These are phyloP conservation scores for Hymenoscyphus albidus DNA, from an alignment of 2,329 filamentous ascomycete genomes.

Conservation along the genomic window DNA sequence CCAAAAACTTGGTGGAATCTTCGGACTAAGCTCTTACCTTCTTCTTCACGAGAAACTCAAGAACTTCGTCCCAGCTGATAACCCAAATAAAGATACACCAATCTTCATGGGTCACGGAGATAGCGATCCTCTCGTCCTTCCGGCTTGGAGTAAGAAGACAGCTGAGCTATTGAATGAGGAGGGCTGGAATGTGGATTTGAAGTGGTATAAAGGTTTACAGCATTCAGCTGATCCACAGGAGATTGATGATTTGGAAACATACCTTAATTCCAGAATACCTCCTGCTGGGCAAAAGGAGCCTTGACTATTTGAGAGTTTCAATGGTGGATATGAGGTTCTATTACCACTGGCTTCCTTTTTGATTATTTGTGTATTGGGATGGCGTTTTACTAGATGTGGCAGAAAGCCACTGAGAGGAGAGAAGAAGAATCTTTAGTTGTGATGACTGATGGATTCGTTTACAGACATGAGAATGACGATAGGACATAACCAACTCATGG, in stretches of 20 bases:
- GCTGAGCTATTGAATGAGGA: slow-evolving; percentile 62
- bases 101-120: slow-evolving; percentile 90
- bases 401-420: neutral
- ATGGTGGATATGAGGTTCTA: neutral
- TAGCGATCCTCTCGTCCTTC: slow-evolving; percentile 67
- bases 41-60: slow-evolving; percentile 64
- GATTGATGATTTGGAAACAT: slow-evolving; percentile 73
- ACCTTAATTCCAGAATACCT: slow-evolving; percentile 47
- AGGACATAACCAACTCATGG: neutral
- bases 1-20: slow-evolving; percentile 78
- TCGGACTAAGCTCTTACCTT: slow-evolving; percentile 80
- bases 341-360: neutral
- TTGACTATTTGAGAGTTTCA: slow-evolving; percentile 18
- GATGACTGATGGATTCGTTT: neutral
- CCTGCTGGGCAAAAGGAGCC: slow-evolving; percentile 36
- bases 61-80: slow-evolving; percentile 51
- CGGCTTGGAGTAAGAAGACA: slow-evolving; percentile 64
- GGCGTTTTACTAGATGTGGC: slow-evolving; percentile 5
- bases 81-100: slow-evolving; percentile 69
- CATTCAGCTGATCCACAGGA: slow-evolving; percentile 77
- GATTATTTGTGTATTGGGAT: neutral
- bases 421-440: neutral
- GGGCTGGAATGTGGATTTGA: slow-evolving; percentile 72
- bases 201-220: slow-evolving; percentile 60
- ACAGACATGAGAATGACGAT: neutral